Conservation (phyloP, 225 moss, liverwort and hornwort species). For the Polytrichum formosum region DNA sequence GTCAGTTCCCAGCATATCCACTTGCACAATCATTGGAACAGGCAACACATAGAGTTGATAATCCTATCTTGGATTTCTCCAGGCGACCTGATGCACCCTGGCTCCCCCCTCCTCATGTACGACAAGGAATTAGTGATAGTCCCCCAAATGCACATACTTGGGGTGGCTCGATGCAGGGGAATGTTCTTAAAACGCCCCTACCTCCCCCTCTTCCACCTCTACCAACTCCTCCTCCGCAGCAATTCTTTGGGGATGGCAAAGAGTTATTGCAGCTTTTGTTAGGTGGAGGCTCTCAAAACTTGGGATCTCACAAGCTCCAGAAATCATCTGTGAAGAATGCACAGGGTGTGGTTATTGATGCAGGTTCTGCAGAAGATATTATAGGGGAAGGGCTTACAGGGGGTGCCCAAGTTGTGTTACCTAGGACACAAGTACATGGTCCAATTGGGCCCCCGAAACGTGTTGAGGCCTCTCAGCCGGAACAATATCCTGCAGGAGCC, state of each 20-base stretch:
- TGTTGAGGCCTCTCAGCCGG: slow-evolving; percentile 27
- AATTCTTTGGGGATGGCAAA: slow-evolving; percentile 79
- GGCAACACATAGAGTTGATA: slow-evolving; percentile 35
- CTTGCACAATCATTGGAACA: slow-evolving; percentile 38
- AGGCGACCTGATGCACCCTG: slow-evolving; percentile 39
- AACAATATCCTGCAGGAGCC: slow-evolving; percentile 27
- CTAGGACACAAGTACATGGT: slow-evolving; percentile 71
- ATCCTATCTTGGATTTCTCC: slow-evolving; percentile 14
- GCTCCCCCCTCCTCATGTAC: slow-evolving; percentile 46
- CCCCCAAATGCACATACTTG: slow-evolving; percentile 16
- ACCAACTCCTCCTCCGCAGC: slow-evolving; percentile 46
- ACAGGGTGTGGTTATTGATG: slow-evolving; percentile 15
- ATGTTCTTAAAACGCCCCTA: slow-evolving; percentile 18
- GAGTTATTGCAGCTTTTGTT: slow-evolving; percentile 88
- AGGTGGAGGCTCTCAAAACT: slow-evolving; percentile 28
- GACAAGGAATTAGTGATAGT: slow-evolving; percentile 42
- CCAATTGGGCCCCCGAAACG: slow-evolving; percentile 98
- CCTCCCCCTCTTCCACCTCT: slow-evolving; percentile 26
- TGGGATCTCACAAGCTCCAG: slow-evolving; percentile 15
- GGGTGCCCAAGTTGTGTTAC: slow-evolving; percentile 15
- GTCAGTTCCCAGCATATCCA: slow-evolving; percentile 30
- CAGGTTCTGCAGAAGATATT: slow-evolving; percentile 34
- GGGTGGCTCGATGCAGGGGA: slow-evolving; percentile 21
- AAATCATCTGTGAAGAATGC: slow-evolving; percentile 33
- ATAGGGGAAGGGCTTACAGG: slow-evolving; percentile 19